Evolutionary conservation across 257 asterid genomes (phyloP), one percentile per base, ranked within the genome.

Genomic region (Petrea volubilis): DNA sequence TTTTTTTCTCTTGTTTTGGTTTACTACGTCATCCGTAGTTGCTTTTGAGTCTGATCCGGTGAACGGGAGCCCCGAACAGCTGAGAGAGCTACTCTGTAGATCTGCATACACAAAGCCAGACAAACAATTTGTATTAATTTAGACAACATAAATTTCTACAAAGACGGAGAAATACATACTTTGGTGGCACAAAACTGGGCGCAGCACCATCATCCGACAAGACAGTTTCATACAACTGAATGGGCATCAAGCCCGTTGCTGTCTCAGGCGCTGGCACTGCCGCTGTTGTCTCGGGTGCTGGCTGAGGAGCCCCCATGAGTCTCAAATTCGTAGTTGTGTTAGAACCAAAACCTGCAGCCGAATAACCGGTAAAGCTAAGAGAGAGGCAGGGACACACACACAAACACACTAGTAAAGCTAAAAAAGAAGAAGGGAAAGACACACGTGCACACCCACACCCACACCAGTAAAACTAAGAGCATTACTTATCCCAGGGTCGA

Each of bases 271-370:
- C 79, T 41, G 81, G 91, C 76, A n/a, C 43, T 38, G 38, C 38
- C 3, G 38, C 7, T 7, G 43, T 66, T 21, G 78, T 59, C 58
- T 49, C 71, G 49, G 79, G 79, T 56, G 87, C 79, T 41, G 81
- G 91, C 76, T 71, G 75, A 25, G 91, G 91, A 49, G 91, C 84
- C 60, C 57, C 87, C 0, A 60, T 20, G 12, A 72, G 49, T 14
- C 18, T 57, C 59, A 62, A 13, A 63, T 33, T 61, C 6, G 84
- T 57, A 66, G 77, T 64, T 57, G n/a, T 71, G 77, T 71, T 71
- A 18, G 80, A 78, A 78, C 78, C 71, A 60, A 82, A 60, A 68
- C 86, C 90, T 85, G 74, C 43, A 73, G 18, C 59, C 29, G 24
- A 31, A 38, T 29, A 44, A 64, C 59, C 17, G n/a, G n/a, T n/a